Base-by-base conservation (phyloP, 2,329 filamentous ascomycete species). In the Phaeophleospora eucalypticola region DNA sequence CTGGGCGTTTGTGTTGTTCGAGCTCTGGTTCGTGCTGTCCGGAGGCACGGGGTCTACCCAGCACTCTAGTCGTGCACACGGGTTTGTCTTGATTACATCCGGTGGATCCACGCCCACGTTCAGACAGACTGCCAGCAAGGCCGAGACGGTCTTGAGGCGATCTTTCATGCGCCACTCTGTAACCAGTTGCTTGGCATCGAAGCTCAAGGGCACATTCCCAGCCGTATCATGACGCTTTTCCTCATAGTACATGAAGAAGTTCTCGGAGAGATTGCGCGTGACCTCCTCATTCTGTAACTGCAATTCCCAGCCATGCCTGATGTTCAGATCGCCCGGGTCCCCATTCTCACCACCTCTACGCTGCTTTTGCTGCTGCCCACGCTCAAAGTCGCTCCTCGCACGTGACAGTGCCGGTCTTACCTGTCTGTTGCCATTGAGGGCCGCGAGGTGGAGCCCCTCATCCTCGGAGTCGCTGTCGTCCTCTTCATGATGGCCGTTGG, bases 181-280 rank as follows among this genome's bases (percentile, higher is more conserved):
- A 4, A 95, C 78, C 41, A 64, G 55, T 21, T 52, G 55, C 46
- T 56, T 60, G 4, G 60, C 54, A 36, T 66, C 58, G 42, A 56
- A 60, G 16, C 55, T 52, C 43, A 81, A 78, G 64, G 89, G 88
- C 14, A 89, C 88, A 57, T 90, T 89, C 17, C 89, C 93, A 29
- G 89, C 91, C 17, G 89, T 93, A 66, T 97, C 93, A 70, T 98
- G 93, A 43, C 91, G 85, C 70, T 97, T 97, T 69, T 98, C 93
- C 54, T 91, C 96, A 69, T 87, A 98, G 71, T 98, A 98, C 91
- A 97, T 97, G 74, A 95, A 97, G 82, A 95, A 98, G 58, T 89
- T 94, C 86, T 95, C 45, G 35, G 56, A 60, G 54, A 95, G 76
- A 56, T 89, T 80, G 47, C 86, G 86, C 17, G 53, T 55, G 59